Evolutionary conservation across 2,329 filamentous ascomycete genomes (phyloP).

Genomic region (Fusarium subglutinans): DNA sequence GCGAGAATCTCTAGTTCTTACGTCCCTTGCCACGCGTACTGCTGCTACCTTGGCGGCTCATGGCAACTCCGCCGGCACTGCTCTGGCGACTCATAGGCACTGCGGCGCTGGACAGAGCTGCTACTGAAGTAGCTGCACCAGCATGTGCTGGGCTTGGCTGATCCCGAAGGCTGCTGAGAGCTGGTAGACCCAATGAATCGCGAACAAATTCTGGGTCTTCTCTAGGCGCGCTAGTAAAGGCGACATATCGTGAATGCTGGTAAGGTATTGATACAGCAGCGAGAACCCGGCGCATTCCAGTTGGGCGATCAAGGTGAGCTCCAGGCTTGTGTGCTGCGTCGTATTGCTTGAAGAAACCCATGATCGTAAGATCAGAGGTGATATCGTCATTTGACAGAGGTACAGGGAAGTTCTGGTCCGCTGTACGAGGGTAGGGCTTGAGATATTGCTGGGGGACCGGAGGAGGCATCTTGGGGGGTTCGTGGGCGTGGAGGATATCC

Average conservation of each 20-base stretch:
- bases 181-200: constrained; percentile 60
- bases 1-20: constrained; percentile 43
- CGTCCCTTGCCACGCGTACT: constrained; percentile 60
- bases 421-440: constrained; percentile 63
- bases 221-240: constrained; percentile 56
- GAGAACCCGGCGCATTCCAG: constrained; percentile 64
- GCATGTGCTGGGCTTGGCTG: constrained; percentile 47
- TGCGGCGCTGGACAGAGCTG: constrained; percentile 47
- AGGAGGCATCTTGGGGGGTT: constrained; percentile 67
- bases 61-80: constrained; percentile 63
- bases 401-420: constrained; percentile 65
- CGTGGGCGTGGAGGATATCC: constrained; percentile 63
- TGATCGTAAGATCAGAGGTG: constrained; percentile 64
- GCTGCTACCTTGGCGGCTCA: constrained; percentile 64
- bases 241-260: constrained; percentile 58
- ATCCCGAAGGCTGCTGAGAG: constrained; percentile 54
- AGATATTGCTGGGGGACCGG: constrained; percentile 67
- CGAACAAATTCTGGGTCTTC: constrained; percentile 61
- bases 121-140: constrained; percentile 35
- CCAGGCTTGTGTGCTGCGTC: constrained; percentile 62
- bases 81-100: constrained; percentile 66
- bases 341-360: constrained; percentile 67
- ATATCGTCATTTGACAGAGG: constrained; percentile 62
- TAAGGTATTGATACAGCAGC: constrained; percentile 62
- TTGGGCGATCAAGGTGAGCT: constrained; percentile 63